Evolutionary conservation across 768 basidiomycete genomes (phyloP), one percentile per base, ranked within the genome.

Genomic region (Pleurotus platypus): DNA sequence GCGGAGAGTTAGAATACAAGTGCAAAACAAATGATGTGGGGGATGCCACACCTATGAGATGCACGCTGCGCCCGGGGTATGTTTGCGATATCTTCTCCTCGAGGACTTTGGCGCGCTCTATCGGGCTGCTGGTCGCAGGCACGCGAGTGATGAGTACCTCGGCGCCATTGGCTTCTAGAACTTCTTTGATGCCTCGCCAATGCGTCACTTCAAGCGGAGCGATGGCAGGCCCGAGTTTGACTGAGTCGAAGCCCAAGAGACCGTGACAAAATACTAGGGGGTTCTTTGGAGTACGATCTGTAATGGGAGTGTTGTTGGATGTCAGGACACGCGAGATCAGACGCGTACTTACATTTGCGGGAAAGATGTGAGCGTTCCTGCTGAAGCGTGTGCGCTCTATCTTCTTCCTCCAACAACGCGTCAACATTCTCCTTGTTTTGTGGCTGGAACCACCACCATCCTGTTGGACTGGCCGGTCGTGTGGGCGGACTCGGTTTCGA

Each of bases 251-350:
- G 1, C 93, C 92, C 6, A 98, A 79, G 1, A 97, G 80, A 7
- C 95, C 96, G 67, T 98, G 96, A 63, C 96, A 98, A 71, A 98
- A 98, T 1, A 98, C 89, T 46, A 98, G 72, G 0, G 96, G 96
- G 60, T 92, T 84, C 58, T 81, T 81, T 0, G 95, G 89, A 0
- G 91, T 78, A 4, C 82, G 80, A 66, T 95, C 91, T 93, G 68
- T 5, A 55, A 40, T 9, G 26, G 18, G 45, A 16, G 27, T 27
- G 16, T 35, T 16, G 46, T 11, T 45, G 12, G 18, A 56, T 18
- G 49, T 49, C 56, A 18, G 57, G 49, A 55, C 57, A 43, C 57
- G 60, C 56, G 46, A 24, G 16, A 43, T 18, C 40, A 16, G 38
- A 50, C 38, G 26, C 46, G 35, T 11, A 78, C 81, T 61, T 60